A percentile compares a stretch with the other conserved stretches of the same genome.
Evolutionary conservation across 805 yeast genomes (phyloP).

Genomic region (Lipomyces sp.): DNA sequence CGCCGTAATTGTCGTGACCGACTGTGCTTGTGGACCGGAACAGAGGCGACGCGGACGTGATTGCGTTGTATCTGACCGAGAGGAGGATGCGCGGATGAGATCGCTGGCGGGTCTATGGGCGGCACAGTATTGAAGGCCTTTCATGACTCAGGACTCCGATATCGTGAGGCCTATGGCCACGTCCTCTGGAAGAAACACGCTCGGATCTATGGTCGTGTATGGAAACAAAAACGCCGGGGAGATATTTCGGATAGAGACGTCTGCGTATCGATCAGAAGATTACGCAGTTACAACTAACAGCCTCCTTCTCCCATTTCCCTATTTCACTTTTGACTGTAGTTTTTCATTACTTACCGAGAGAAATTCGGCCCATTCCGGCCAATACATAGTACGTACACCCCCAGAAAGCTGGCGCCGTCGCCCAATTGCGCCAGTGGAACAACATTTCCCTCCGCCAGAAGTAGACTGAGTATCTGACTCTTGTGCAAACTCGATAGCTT

Average conservation of each 20-base stretch:
- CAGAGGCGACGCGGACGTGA: too few relatives aligned
- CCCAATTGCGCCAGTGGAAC: slow-evolving; percentile 21
- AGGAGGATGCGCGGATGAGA: slow-evolving; percentile 9
- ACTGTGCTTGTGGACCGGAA: too few relatives aligned
- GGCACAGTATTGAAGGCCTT: slow-evolving; percentile 24
- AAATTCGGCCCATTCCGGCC: too few relatives aligned
- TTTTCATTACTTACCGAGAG: too few relatives aligned
- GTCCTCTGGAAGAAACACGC: slow-evolving; percentile 10
- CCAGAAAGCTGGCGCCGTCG: slow-evolving; percentile 24
- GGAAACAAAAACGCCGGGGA: slow-evolving; percentile 28
- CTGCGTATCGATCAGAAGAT: slow-evolving; percentile 23
- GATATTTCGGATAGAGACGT: slow-evolving; percentile 22
- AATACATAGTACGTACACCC: too few relatives aligned
- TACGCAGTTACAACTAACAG: slow-evolving; percentile 28
- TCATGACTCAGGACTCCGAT: slow-evolving; percentile 27
- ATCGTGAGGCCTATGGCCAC: slow-evolving; percentile 19
- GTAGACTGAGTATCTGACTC: slow-evolving; percentile 11
- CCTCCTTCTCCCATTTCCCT: too few relatives aligned
- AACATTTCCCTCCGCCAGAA: slow-evolving; percentile 17
- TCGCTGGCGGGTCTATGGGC: slow-evolving; percentile 6
- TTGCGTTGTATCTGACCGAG: too few relatives aligned
- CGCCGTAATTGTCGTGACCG: too few relatives aligned
- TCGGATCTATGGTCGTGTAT: slow-evolving; percentile 18
- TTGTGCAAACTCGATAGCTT: slow-evolving; percentile 25
- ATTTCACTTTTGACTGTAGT: too few relatives aligned